Evolutionary conservation across 768 basidiomycete genomes (phyloP).

Genomic region (Boletellus emodensis): DNA sequence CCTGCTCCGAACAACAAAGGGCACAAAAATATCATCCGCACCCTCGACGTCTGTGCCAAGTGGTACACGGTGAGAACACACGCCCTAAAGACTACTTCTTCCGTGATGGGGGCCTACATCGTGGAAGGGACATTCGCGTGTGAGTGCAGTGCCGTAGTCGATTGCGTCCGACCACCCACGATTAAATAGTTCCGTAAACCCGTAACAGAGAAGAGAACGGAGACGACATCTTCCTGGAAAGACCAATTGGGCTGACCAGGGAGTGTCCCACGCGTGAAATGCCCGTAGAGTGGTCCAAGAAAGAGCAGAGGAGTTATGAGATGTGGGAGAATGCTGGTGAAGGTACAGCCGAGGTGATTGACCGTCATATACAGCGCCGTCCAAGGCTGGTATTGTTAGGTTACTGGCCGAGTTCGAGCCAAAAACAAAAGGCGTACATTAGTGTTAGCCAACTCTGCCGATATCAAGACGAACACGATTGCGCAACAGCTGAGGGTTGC

Average conservation of each 20-base stretch:
- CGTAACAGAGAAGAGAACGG: constrained; percentile 45
- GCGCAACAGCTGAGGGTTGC: constrained; percentile 59
- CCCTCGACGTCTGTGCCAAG: constrained; percentile 53
- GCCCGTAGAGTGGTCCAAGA: constrained; percentile 69
- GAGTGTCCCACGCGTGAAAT: constrained; percentile 41
- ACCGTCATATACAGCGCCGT: constrained; percentile 30
- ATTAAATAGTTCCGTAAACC: constrained; percentile 69
- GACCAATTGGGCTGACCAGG: constrained; percentile 56
- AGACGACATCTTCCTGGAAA: constrained; percentile 36
- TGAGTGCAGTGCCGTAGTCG: background rate
- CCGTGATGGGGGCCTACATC: constrained; percentile 78
- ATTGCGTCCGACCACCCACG: constrained; percentile 29
- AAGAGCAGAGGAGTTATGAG: constrained; percentile 72
- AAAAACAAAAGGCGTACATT: constrained; percentile 9
- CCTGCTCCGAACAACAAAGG: constrained; percentile 89
- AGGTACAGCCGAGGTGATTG: constrained; percentile 39
- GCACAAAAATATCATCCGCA: constrained; percentile 68
- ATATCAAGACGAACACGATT: constrained; percentile 46
- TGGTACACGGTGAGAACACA: constrained; percentile 75
- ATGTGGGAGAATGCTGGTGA: constrained; percentile 41
- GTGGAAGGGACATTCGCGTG: background rate
- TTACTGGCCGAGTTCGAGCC: background rate
- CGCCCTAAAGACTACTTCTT: constrained; percentile 88
- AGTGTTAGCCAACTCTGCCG: constrained; percentile 19
- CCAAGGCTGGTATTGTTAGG: constrained; percentile 14